These are phyloP conservation scores for Casuarina equisetifolia DNA, from an alignment of 306 rosid genomes.

Conservation along the genomic window DNA sequence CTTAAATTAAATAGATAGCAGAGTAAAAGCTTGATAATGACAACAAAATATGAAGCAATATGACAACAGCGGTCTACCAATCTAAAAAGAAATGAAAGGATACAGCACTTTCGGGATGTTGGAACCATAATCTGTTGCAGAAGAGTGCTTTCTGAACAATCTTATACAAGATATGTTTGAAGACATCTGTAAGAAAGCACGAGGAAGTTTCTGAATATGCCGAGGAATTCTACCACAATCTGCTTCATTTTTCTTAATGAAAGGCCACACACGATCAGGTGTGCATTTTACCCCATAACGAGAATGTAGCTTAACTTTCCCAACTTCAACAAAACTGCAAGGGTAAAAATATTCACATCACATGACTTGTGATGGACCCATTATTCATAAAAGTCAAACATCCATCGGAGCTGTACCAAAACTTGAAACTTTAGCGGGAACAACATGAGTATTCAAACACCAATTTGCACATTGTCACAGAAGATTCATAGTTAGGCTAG, in stretches of 20 bases:
- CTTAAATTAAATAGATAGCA: background rate
- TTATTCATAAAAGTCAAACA: background rate
- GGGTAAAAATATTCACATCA: constrained; percentile 38
- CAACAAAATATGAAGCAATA: background rate
- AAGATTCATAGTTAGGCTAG: background rate
- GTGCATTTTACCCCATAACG: constrained; percentile 36
- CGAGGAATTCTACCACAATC: constrained; percentile 38
- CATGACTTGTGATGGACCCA: constrained; percentile 37
- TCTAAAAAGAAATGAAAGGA: constrained; percentile 39
- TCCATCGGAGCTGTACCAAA: background rate
- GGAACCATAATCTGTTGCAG: constrained; percentile 35
- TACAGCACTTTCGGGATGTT: constrained; percentile 61
- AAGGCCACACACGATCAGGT: constrained; percentile 58
- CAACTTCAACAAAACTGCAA: constrained; percentile 70
- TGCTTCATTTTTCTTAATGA: constrained; percentile 31
- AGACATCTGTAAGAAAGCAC: constrained; percentile 44
- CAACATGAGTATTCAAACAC: constrained; percentile 11
- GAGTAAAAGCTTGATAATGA: background rate
- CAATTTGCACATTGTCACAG: background rate
- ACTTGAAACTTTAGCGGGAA: background rate
- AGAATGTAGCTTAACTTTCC: constrained; percentile 40
- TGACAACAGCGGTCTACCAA: background rate
- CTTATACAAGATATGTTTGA: constrained; percentile 71
- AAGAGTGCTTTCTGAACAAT: constrained; percentile 42
- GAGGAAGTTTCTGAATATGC: constrained; percentile 47